Evolutionary conservation across 2,329 filamentous ascomycete genomes (phyloP), one percentile per base, ranked within the genome.

Genomic region (Hansfordia pulvinata): DNA sequence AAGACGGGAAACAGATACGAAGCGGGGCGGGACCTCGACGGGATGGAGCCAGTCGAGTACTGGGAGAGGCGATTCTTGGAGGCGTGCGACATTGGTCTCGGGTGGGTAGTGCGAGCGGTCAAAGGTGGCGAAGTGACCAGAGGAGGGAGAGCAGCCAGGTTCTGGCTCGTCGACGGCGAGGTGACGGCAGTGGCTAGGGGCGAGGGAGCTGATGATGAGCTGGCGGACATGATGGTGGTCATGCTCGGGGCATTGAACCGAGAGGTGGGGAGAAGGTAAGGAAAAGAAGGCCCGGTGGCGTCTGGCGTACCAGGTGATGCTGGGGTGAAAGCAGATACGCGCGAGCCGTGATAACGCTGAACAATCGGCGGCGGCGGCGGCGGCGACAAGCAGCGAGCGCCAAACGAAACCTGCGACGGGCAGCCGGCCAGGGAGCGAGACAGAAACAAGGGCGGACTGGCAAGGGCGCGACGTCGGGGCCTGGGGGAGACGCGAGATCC

Each of bases 1-100:
- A 84, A 90, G 42, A 79, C 62, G 10, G 84, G 80, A 45, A 90
- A 88, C 35, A 82, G 66, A 44, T 80, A 70, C n/a, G 84, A 93
- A 30, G 67, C 66, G 12, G 85, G 83, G 33, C 84, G 75, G 36
- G 85, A 93, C 35, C 76, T 70, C 35, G 69, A 66, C 26, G 67
- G 67, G 32, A 62, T 64, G 10, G 82, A 86, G 32, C 71, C 59
- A 42, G 65, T 75, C 35, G 82, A 90, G 57, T 86, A 88, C 45
- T 83, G 80, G 35, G 85, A 93, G 42, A 92, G 62, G 30, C 85
- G 72, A 47, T 82, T 80, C 54, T 76, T 86, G 35, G 78, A 76
- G 42, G 76, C 80, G 45, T 84, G 80, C 43, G 80, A 84, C 53
- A 71, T 68, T 39, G 81, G 76, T 40, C 74, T 61, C 42, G 76